Base-by-base conservation (phyloP, 2,329 filamentous ascomycete genomes). In the Neofusicoccum umdonicola region DNA sequence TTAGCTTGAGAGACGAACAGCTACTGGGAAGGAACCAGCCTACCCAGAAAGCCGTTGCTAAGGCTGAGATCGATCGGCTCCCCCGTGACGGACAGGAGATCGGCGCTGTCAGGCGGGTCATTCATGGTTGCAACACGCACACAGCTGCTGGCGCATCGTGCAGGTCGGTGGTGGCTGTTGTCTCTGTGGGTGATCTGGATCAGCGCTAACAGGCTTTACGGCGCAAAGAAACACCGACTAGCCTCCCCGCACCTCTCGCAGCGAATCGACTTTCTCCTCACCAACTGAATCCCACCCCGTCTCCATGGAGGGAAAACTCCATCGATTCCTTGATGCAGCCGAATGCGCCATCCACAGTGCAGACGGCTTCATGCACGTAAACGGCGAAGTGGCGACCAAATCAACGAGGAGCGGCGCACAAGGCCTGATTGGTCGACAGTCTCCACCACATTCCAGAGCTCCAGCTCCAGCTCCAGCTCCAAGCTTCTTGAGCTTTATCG, bases 61-160 rank as follows among this genome's bases (percentile, higher is more conserved):
- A 68, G 63, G 44, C 67, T 64, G 15, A 74, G 56, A 42, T 66
- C 67, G 41, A 74, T 68, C 9, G 68, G 35, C 57, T 73, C 65
- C 17, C 73, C 73, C 3, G 71, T 72, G 41, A 75, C 66, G 11
- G 72, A 75, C 13, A 72, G 66, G 35, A 58, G 47, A 42, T 35
- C 34, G n/a, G 45, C 35, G 47, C 17, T 15, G 5, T 13, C 35
- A 51, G 19, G 58, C 35, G 13, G 22, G 13, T 62, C 45, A 51
- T 41, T 34, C 58, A 62, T 62, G 1, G 35, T 34, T 62, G 31
- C 45, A 4, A 47, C 42, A 31, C 34, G 19, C 17, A 34, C 9
- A 39, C 27, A 31, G 54, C 39, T 41, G 39, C 54, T 44, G 17
- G 37, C 54, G 37, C 39, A 39, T 50, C 12, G 58, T 19, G 41